Conservation (phyloP, 2,329 filamentous ascomycete genomes). For the Eutypella sp. region DNA sequence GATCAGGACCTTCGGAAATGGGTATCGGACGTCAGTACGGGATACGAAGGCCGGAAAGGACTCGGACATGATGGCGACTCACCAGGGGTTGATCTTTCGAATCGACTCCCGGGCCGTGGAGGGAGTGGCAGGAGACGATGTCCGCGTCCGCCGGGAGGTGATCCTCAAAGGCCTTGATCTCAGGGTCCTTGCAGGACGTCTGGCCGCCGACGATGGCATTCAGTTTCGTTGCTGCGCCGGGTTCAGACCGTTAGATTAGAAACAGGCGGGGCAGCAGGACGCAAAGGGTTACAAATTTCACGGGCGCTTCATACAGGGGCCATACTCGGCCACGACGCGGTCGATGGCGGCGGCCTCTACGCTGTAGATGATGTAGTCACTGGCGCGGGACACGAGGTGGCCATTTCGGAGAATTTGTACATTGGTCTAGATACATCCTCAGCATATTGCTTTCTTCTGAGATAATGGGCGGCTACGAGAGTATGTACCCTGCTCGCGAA, state of each 20-base stretch:
- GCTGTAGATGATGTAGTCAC: slow-evolving; percentile 98
- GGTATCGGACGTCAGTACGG: not conserved
- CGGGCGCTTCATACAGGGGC: slow-evolving; percentile 79
- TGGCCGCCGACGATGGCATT: slow-evolving; percentile 95
- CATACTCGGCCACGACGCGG: slow-evolving; percentile 79
- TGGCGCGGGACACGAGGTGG: slow-evolving; percentile 89
- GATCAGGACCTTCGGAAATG: slow-evolving; percentile 75
- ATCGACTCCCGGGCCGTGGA: slow-evolving; percentile 89
- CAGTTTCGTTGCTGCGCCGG: slow-evolving; percentile 74
- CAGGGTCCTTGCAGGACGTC: slow-evolving; percentile 96
- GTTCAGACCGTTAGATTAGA: slow-evolving; percentile 2
- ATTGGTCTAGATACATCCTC: slow-evolving; percentile 63
- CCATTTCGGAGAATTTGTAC: slow-evolving; percentile 91
- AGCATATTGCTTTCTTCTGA: slow-evolving; percentile 36
- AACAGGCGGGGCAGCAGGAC: slow-evolving; percentile 1
- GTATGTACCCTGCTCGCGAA: slow-evolving; percentile 80
- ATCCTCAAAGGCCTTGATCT: slow-evolving; percentile 88
- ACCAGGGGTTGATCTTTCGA: slow-evolving; percentile 86
- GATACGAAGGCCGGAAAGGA: not conserved
- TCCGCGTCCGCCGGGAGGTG: slow-evolving; percentile 84
- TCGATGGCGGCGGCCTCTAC: slow-evolving; percentile 92
- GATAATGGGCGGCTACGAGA: slow-evolving; percentile 26
- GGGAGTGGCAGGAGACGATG: slow-evolving; percentile 92
- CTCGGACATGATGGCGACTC: slow-evolving; percentile 6
- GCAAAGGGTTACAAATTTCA: slow-evolving; percentile 13